phyloP scores from a whole-genome alignment of 257 asterid species.

The Capsicum chinense region DNA sequence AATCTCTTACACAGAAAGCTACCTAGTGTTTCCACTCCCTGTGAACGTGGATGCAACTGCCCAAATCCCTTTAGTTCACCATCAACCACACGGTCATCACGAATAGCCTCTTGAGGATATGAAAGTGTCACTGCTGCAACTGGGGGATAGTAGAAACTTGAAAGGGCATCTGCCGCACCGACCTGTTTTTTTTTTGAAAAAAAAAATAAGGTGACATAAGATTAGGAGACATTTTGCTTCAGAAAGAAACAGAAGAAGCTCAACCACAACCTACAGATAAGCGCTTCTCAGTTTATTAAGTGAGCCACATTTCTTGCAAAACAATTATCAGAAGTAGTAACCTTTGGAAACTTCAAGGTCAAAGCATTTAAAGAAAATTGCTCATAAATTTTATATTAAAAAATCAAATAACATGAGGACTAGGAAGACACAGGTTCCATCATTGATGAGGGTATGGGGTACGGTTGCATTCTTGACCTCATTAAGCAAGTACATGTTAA shows the following conservation, averaged over 20 bases:
- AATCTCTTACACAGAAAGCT: slow-evolving; percentile 11
- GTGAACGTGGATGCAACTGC: slow-evolving; percentile 98
- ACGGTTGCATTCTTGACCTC: neutral
- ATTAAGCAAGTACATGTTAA: neutral
- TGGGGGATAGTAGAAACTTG: slow-evolving; percentile 86
- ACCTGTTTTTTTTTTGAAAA: slow-evolving; percentile 45
- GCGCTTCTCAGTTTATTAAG: neutral
- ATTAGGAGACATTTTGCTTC: neutral
- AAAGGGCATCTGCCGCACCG: slow-evolving; percentile 77
- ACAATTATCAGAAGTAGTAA: neutral
- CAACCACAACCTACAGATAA: slow-evolving; percentile 1
- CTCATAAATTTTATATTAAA: neutral
- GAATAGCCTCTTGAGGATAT: slow-evolving; percentile 85
- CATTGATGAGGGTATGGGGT: neutral
- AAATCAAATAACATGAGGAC: neutral
- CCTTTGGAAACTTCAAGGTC: neutral
- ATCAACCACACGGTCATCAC: slow-evolving; percentile 68
- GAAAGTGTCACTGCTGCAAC: slow-evolving; percentile 94
- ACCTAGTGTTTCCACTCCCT: slow-evolving; percentile 98
- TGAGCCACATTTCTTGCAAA: neutral
- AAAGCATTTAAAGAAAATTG: slow-evolving; percentile 9
- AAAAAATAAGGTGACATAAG: neutral
- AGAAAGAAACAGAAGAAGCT: slow-evolving; percentile 12
- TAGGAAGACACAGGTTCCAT: neutral
- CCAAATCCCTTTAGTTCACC: slow-evolving; percentile 98